A percentile compares a stretch with the other conserved stretches of the same genome.
Evolutionary conservation across 2,329 filamentous ascomycete genomes (phyloP).

Genomic region (Domatiomyces catenatus): DNA sequence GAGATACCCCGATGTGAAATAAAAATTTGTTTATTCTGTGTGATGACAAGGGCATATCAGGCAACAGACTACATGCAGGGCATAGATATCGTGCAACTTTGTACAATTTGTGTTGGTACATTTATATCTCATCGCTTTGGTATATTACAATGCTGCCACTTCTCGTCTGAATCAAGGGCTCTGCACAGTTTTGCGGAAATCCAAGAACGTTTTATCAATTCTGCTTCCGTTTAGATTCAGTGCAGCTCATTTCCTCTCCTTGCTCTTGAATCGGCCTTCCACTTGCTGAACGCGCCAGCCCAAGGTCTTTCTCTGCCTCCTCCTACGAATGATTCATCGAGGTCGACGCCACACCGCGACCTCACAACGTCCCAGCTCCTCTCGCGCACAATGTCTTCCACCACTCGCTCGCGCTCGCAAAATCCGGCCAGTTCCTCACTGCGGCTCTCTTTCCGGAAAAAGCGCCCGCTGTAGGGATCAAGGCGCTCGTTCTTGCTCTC

Average conservation of each 20-base stretch:
- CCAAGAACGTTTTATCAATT: background rate
- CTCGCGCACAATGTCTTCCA: conserved; percentile 64
- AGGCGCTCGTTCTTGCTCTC: conserved; percentile 83
- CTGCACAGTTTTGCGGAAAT: background rate
- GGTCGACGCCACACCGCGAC: conserved; percentile 48
- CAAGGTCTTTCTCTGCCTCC: background rate
- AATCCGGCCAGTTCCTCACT: conserved; percentile 62
- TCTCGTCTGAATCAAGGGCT: too few relatives aligned
- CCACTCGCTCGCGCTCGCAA: conserved; percentile 61
- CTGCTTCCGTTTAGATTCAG: background rate
- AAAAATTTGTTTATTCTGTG: background rate
- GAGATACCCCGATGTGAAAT: conserved; percentile 4
- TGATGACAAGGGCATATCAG: background rate
- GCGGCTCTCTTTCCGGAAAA: conserved; percentile 62
- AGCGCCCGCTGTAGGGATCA: conserved; percentile 79
- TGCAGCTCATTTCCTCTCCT: background rate
- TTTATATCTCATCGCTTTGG: background rate
- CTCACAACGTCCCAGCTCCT: conserved; percentile 68
- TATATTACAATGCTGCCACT: too few relatives aligned
- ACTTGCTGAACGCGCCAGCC: background rate
- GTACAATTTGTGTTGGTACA: background rate
- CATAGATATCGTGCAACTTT: background rate
- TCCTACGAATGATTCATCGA: background rate
- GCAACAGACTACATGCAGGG: background rate
- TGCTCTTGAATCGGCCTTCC: background rate